phyloP scores from a whole-genome alignment of 345 rosid genomes.

The Boechera stricta region DNA sequence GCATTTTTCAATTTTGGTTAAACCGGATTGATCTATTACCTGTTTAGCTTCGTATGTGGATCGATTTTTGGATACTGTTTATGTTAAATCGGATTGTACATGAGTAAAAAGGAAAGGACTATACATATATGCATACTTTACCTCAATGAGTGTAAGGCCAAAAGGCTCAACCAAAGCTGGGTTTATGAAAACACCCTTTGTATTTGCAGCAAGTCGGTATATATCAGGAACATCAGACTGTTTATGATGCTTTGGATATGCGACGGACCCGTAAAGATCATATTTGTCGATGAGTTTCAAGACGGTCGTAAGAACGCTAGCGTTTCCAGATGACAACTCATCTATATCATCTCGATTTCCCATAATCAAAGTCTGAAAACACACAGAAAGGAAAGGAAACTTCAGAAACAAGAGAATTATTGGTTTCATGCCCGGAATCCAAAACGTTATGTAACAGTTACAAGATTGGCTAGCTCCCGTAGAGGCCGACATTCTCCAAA shows the following conservation, averaged over 20 bases:
- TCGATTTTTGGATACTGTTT: too few species aligned
- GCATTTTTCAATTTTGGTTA: slow-evolving; percentile 18
- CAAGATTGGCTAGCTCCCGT: slow-evolving; percentile 96
- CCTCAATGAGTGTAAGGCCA: slow-evolving; percentile 98
- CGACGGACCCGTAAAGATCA: slow-evolving; percentile 91
- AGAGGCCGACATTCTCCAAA: slow-evolving; percentile 93
- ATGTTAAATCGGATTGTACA: too few species aligned
- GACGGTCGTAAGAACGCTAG: slow-evolving; percentile 81
- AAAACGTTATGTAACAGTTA: slow-evolving; percentile 39
- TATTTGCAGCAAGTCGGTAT: slow-evolving; percentile 87
- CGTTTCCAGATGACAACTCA: slow-evolving; percentile 77
- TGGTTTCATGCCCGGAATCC: not conserved
- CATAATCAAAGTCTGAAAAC: slow-evolving; percentile 81
- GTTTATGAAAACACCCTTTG: slow-evolving; percentile 97
- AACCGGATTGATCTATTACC: too few species aligned
- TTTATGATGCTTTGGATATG: slow-evolving; percentile 97
- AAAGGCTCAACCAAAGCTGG: slow-evolving; percentile 98
- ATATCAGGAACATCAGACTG: slow-evolving; percentile 96
- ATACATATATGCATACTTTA: slow-evolving; percentile 20
- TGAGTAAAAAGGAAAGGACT: not conserved
- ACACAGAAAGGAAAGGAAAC: slow-evolving; percentile 1
- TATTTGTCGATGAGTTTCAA: slow-evolving; percentile 88
- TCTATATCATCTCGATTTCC: slow-evolving; percentile 95
- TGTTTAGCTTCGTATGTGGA: too few species aligned
- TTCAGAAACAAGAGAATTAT: slow-evolving; percentile 1